These are phyloP conservation scores for Cyberlindnera mrakii DNA, from an alignment of 805 yeast species.

Conservation along the genomic window DNA sequence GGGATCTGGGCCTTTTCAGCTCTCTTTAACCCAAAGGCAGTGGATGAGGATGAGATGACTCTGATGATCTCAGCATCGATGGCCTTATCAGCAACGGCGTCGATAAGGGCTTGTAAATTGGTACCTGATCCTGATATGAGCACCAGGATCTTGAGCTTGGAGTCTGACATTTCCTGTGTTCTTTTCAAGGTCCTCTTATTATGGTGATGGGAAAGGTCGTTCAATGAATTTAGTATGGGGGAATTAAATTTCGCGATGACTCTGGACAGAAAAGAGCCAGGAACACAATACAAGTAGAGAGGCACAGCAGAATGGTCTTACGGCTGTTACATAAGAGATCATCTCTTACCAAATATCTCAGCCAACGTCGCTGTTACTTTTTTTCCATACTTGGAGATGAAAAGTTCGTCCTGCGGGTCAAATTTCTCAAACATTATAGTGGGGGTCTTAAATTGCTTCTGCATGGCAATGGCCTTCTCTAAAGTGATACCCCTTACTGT, in stretches of 20 bases:
- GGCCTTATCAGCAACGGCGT: conserved; percentile 42
- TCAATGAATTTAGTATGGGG: too few relatives aligned
- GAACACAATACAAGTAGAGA: too few relatives aligned
- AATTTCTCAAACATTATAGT: conserved; percentile 46
- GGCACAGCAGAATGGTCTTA: background rate
- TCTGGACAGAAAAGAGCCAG: too few relatives aligned
- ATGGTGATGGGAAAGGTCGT: too few relatives aligned
- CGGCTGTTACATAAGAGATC: background rate
- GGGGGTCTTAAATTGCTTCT: conserved; percentile 68
- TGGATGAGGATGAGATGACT: conserved; percentile 79
- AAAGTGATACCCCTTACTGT: conserved; percentile 74
- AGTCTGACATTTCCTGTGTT: too few relatives aligned
- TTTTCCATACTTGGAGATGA: conserved; percentile 26
- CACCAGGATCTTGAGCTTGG: conserved; percentile 38
- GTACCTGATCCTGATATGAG: conserved; percentile 94
- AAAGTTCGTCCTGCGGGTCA: conserved; percentile 17
- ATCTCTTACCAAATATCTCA: conserved; percentile 9
- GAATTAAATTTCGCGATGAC: too few relatives aligned
- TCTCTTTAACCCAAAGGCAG: conserved; percentile 83
- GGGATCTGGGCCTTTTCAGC: conserved; percentile 68
- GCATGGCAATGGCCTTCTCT: conserved; percentile 80
- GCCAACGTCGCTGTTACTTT: conserved; percentile 17
- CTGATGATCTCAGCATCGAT: conserved; percentile 49
- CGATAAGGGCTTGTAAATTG: conserved; percentile 91
- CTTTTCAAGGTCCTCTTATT: too few relatives aligned